These are phyloP conservation scores for Leccinum griseonigrum DNA, from an alignment of 1,284 basidiomycete species.

Conservation along the genomic window DNA sequence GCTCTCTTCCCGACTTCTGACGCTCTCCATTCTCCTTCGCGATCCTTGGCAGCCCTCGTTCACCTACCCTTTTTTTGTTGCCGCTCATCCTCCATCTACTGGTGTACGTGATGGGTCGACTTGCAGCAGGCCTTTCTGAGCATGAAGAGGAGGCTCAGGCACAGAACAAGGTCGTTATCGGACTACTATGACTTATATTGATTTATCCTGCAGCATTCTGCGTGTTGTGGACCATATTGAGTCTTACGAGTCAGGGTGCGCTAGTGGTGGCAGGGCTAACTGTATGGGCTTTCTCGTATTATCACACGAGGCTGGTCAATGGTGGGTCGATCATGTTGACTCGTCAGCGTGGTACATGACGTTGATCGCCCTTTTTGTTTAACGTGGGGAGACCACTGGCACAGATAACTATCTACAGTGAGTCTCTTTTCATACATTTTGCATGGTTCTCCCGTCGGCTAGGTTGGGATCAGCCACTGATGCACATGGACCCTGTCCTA, in stretches of 20 bases:
- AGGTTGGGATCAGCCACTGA: conserved; percentile 19
- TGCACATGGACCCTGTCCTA: conserved; percentile 14
- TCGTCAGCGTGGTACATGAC: conserved; percentile 21
- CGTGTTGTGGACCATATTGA: conserved; percentile 75
- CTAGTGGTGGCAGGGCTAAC: conserved; percentile 46
- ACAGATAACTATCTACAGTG: conserved; percentile 85
- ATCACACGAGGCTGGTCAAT: conserved; percentile 79
- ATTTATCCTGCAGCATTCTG: conserved; percentile 84
- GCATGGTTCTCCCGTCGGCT: conserved; percentile 8
- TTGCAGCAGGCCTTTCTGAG: conserved; percentile 73
- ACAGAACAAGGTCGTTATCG: conserved; percentile 88
- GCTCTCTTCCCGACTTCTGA: conserved; percentile 78
- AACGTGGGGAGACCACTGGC: conserved; percentile 10
- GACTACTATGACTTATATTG: conserved; percentile 69
- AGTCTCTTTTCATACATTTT: conserved; percentile 29
- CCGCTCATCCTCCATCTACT: conserved; percentile 83
- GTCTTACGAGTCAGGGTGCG: conserved; percentile 60
- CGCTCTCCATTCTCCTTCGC: conserved; percentile 73
- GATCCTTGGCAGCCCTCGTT: conserved; percentile 68
- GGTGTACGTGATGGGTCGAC: conserved; percentile 74
- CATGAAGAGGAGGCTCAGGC: conserved; percentile 92
- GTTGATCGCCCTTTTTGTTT: conserved; percentile 10
- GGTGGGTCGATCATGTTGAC: conserved; percentile 43
- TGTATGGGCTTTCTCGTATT: conserved; percentile 75
- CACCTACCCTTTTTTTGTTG: conserved; percentile 82